Evolutionary conservation across 2,329 filamentous ascomycete genomes (phyloP).

Genomic region (Phialophora expanda): DNA sequence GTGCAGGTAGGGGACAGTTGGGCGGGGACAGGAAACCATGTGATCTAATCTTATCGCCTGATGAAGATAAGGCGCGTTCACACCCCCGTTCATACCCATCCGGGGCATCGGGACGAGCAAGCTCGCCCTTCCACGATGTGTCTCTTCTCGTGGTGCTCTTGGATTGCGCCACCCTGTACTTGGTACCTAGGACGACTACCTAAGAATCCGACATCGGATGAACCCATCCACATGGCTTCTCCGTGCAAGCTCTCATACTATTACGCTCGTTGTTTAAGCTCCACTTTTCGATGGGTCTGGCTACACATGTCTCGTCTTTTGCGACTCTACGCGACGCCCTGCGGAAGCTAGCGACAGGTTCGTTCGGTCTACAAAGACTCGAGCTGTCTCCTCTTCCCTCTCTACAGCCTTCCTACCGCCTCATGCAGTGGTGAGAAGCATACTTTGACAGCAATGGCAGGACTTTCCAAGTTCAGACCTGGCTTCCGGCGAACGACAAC

Average conservation of each 20-base stretch:
- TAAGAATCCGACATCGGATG: background rate
- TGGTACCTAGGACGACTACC: background rate
- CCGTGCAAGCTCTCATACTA: background rate
- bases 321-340: too few relatives aligned
- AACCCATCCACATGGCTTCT: background rate
- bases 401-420: background rate
- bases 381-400: background rate
- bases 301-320: background rate
- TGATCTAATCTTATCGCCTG: slow-evolving; percentile 18
- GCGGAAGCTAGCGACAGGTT: background rate
- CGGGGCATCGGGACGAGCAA: background rate
- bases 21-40: background rate
- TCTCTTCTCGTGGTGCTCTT: background rate
- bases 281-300: background rate
- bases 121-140: background rate
- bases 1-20: background rate
- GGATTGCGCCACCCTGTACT: background rate
- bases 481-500: background rate
- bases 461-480: slow-evolving; percentile 1
- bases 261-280: background rate
- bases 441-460: background rate
- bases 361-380: background rate
- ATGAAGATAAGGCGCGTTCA: background rate
- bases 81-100: background rate
- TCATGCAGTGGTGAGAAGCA: background rate